Evolutionary conservation across 331 rosid species (phyloP), one percentile per base, ranked within the genome.

Genomic region (Saraca asoca): DNA sequence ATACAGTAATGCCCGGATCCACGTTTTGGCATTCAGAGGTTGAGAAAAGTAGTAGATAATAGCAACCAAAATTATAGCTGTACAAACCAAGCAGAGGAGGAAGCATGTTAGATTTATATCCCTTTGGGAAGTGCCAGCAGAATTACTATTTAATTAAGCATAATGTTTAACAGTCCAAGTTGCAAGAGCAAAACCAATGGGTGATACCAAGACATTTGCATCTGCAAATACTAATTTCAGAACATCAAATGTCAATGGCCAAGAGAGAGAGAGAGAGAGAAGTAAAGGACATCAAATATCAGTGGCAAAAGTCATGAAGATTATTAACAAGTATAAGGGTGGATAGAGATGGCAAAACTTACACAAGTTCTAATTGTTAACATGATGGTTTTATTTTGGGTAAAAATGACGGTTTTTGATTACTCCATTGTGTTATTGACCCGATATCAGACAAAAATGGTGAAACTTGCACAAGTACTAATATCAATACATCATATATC

Each of bases 1-100:
- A 90, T 94, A 94, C 99, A 94, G 74, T 75, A 94, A 82, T 5
- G 96, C 89, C 66, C 74, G 79, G 83, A 85, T 74, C 96, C 95
- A 86, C 52, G 92, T 94, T 66, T 34, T 75, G 53, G 68, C 70
- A 78, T 85, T 61, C 80, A 90, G 0, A 58, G 97, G 97, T 67
- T 78, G 90, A 66, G 99, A 94, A 82, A 42, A 90, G 74, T 90
- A 88, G 92, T 94, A 94, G 80, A 94, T 94, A 43, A 85, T 33
- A 71, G 91, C 88, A 80, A 94, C 83, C 69, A 94, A 82, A 66
- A 94, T 46, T 42, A 94, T 34, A 57, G 96, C 97, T 92, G 96
- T 54, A 64, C 53, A 76, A 82, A 43, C 78, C 41, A 73, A 75
- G 34, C 53, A 79, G 14, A 66, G 70, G 19, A 42, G 39, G 49